A percentile compares a stretch with the other conserved stretches of the same genome.
Conservation (phyloP, 1,284 basidiomycete genomes). For the Pseudomicrostroma phylloplanum region DNA sequence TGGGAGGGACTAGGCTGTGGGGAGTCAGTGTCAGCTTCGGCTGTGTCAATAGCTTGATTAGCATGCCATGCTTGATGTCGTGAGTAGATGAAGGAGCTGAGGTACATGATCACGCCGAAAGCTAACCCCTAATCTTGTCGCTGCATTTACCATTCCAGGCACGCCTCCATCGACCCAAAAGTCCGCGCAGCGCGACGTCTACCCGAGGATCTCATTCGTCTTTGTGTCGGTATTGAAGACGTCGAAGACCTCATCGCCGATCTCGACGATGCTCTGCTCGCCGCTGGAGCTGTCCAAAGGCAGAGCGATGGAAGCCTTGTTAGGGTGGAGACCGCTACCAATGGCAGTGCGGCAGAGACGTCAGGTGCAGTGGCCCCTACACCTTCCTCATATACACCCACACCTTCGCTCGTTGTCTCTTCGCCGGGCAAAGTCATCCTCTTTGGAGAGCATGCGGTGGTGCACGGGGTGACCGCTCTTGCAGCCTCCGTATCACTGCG, state of each 20-base stretch:
- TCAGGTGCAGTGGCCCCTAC: background rate
- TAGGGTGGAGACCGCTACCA: background rate
- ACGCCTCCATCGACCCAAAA: constrained; percentile 93
- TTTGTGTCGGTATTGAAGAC: constrained; percentile 98
- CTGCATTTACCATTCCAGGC: constrained; percentile 56
- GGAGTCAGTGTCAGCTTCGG: constrained; percentile 97
- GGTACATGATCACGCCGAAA: constrained; percentile 2
- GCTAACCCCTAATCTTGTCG: too few species aligned
- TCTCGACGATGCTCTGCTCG: constrained; percentile 81
- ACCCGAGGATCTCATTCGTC: constrained; percentile 92
- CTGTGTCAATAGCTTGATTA: constrained; percentile 94
- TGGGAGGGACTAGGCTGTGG: constrained; percentile 87
- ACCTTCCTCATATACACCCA: constrained; percentile 3
- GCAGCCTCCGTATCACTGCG: constrained; percentile 91
- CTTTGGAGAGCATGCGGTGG: constrained; percentile 98
- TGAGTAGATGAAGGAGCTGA: constrained; percentile 58
- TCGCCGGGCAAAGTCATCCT: constrained; percentile 95
- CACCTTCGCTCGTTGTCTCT: constrained; percentile 29
- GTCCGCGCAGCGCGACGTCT: constrained; percentile 85
- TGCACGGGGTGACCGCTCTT: constrained; percentile 92
- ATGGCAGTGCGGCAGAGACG: background rate
- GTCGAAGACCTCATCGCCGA: constrained; percentile 87
- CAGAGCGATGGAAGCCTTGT: background rate
- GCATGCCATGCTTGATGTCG: constrained; percentile 99
- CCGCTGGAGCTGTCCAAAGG: constrained; percentile 72